Conservation (phyloP, 371 early-diverging fungal species). For the Mucor velutinosus region DNA sequence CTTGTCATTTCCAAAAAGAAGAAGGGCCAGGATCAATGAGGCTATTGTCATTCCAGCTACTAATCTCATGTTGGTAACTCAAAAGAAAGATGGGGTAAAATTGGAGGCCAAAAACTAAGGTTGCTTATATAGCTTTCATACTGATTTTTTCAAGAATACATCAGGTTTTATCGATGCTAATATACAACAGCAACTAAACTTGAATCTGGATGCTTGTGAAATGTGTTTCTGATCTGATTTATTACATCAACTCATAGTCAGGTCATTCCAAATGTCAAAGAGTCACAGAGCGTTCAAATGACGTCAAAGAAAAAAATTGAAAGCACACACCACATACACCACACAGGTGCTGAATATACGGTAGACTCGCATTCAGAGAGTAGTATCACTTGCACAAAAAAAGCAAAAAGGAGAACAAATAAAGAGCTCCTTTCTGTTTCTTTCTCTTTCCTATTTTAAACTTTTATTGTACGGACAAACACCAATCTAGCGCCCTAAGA, state of each 20-base stretch:
- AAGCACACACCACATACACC: background rate
- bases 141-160: background rate
- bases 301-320: slow-evolving; percentile 4
- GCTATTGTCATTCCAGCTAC: background rate
- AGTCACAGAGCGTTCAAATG: background rate
- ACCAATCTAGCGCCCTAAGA: background rate
- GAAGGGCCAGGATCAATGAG: background rate
- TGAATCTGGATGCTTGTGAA: too few relatives aligned
- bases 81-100: background rate
- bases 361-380: background rate
- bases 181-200: too few relatives aligned
- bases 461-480: background rate
- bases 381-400: background rate
- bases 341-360: background rate
- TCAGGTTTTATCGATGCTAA: too few relatives aligned
- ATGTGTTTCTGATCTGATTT: background rate
- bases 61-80: background rate
- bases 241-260: background rate
- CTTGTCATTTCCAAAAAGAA: background rate
- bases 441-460: slow-evolving; percentile 7
- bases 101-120: background rate
- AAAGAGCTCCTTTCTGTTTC: background rate
- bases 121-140: background rate
- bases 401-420: slow-evolving; percentile 1
- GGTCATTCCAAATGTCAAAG: background rate